Evolutionary conservation across 176 grass and related monocot genomes (phyloP), one percentile per base, ranked within the genome.

Genomic region (Dactylis glomerata): DNA sequence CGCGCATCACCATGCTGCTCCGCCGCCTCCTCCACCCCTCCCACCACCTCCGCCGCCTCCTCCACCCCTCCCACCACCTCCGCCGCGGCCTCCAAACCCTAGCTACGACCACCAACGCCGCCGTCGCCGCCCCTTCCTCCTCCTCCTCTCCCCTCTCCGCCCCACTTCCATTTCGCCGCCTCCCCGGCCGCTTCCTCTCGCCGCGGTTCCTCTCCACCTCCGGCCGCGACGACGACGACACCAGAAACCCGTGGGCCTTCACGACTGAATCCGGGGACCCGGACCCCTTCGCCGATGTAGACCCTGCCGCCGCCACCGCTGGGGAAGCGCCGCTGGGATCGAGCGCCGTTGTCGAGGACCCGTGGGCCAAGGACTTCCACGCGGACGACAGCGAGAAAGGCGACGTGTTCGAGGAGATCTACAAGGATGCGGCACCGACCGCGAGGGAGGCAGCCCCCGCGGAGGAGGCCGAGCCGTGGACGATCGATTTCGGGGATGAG

Each of bases 1-100:
- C 82, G 68, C 81, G 26, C 84, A 28, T 85, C 68, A 81, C 81
- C 79, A 92, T 92, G 87, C 90, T 87, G 86, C 93, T 88, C 46
- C 88, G 88, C 93, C 83, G 88, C 85, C 91, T 85, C 46, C 34
- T 86, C 82, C 79, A 41, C 30, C 80, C 88, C 52, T 86, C 87
- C 55, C 74, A 83, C 82, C 84, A 73, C 72, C 66, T 92, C 78
- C 81, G 54, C 73, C 78, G 63, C 83, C 56, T 77, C 16, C 68
- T 91, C 36, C 86, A 75, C 30, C 80, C 88, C 52, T 86, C 87
- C 55, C 74, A 83, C 82, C 84, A 73, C 72, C 66, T 92, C 78
- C 81, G 54, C 73, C 78, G 63, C 83, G 65, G 81, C 16, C 68
- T 91, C 36, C 86, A 75, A 32, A 76, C 75, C 33, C 49, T 90